Conservation (phyloP, 805 yeast genomes). For the Citeromyces matritensis region DNA sequence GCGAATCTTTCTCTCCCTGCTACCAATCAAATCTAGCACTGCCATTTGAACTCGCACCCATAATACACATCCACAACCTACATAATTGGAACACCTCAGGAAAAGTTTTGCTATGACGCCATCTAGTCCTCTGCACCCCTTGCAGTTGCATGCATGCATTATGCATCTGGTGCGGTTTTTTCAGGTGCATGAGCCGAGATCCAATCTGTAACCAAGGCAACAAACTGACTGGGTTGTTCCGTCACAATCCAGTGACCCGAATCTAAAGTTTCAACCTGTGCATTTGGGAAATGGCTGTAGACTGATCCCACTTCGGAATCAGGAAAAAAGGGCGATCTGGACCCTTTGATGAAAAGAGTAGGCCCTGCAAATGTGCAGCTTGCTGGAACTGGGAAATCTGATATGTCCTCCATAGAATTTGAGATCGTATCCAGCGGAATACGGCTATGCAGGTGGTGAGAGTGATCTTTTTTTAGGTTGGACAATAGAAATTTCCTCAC, state of each 20-base stretch:
- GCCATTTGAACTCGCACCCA: too few relatives aligned
- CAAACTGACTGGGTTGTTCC: slow-evolving; percentile 66
- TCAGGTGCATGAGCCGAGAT: neutral
- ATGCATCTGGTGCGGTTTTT: neutral
- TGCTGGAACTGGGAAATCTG: slow-evolving; percentile 37
- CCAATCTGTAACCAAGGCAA: slow-evolving; percentile 41
- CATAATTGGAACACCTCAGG: too few relatives aligned
- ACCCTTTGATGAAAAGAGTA: slow-evolving; percentile 62
- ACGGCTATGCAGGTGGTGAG: slow-evolving; percentile 17
- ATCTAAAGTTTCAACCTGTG: slow-evolving; percentile 52
- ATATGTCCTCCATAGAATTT: slow-evolving; percentile 43
- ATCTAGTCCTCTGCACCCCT: neutral
- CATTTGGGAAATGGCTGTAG: slow-evolving; percentile 38
- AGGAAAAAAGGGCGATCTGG: slow-evolving; percentile 31
- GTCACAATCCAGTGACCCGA: slow-evolving; percentile 89
- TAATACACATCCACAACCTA: too few relatives aligned
- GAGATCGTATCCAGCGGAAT: slow-evolving; percentile 59
- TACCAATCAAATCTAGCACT: too few relatives aligned
- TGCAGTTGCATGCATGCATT: neutral
- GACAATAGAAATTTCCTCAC: slow-evolving; percentile 64
- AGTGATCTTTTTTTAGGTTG: slow-evolving; percentile 32
- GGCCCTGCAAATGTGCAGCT: slow-evolving; percentile 49
- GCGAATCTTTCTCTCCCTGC: too few relatives aligned
- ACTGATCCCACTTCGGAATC: slow-evolving; percentile 5
- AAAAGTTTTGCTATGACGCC: neutral